Percentiles rank a stretch among this genome's conserved stretches.
phyloP scores from a whole-genome alignment of 495 filamentous ascomycete species.

The Tuber brumale region DNA sequence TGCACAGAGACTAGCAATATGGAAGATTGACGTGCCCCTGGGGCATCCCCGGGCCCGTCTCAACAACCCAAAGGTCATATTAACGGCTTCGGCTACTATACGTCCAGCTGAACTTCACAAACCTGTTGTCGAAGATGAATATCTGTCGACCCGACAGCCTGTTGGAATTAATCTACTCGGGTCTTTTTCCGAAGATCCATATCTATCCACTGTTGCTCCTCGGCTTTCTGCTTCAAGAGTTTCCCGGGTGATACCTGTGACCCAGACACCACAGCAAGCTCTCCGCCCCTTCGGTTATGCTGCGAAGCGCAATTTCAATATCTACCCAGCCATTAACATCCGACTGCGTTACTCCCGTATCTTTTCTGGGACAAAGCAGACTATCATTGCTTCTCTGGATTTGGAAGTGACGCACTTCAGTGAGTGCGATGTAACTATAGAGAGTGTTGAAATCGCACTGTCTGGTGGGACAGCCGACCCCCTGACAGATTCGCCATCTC shows the following conservation, averaged over 20 bases:
- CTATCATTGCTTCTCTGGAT: slow-evolving; percentile 74
- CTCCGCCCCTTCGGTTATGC: slow-evolving; percentile 59
- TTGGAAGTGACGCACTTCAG: slow-evolving; percentile 81
- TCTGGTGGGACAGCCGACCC: slow-evolving; percentile 62
- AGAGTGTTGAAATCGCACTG: slow-evolving; percentile 59
- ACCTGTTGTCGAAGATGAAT: slow-evolving; percentile 56
- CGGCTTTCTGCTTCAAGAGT: slow-evolving; percentile 74
- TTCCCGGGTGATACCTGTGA: slow-evolving; percentile 63
- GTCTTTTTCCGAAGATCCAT: slow-evolving; percentile 63
- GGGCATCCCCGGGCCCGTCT: slow-evolving; percentile 70
- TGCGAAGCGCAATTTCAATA: slow-evolving; percentile 58
- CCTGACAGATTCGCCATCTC: slow-evolving; percentile 54
- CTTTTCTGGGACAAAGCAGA: slow-evolving; percentile 56
- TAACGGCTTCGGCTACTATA: slow-evolving; percentile 65
- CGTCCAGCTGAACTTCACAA: slow-evolving; percentile 53
- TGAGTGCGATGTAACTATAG: slow-evolving; percentile 62
- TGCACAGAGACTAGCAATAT: slow-evolving; percentile 62
- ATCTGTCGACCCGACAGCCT: slow-evolving; percentile 68
- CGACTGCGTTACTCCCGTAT: slow-evolving; percentile 74
- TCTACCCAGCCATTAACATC: slow-evolving; percentile 76
- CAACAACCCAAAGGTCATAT: slow-evolving; percentile 68
- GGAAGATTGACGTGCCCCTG: slow-evolving; percentile 72
- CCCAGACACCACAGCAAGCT: slow-evolving; percentile 52
- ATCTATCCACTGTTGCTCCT: slow-evolving; percentile 58
- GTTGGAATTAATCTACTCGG: slow-evolving; percentile 76